A percentile compares a stretch with the other conserved stretches of the same genome.
These are phyloP conservation scores for Fraxinus sp. DNA, from an alignment of 305 asterid genomes.

Conservation along the genomic window DNA sequence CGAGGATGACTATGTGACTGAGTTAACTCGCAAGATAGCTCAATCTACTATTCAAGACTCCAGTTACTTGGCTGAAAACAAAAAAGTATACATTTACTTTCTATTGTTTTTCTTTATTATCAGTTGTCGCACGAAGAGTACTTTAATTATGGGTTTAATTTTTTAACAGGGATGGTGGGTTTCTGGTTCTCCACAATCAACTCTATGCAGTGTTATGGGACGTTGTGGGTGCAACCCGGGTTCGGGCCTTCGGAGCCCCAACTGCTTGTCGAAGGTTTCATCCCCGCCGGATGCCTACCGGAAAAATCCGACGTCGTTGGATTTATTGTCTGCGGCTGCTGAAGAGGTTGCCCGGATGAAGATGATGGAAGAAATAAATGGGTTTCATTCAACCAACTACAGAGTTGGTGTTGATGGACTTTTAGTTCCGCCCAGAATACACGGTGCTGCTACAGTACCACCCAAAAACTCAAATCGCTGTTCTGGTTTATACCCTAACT, in stretches of 20 bases:
- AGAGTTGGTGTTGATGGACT: background rate
- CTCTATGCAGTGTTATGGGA: constrained; percentile 32
- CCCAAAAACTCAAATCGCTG: constrained; percentile 7
- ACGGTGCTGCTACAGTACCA: constrained; percentile 22
- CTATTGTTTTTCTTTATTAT: background rate
- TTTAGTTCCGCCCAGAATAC: constrained; percentile 29
- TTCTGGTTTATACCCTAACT: constrained; percentile 25
- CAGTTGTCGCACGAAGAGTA: background rate
- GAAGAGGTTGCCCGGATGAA: constrained; percentile 58
- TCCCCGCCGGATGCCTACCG: constrained; percentile 39
- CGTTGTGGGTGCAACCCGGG: constrained; percentile 34
- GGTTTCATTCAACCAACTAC: constrained; percentile 24
- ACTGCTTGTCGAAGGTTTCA: constrained; percentile 36
- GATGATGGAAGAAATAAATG: constrained; percentile 37
- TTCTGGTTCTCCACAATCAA: constrained; percentile 55
- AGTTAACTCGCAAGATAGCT: constrained; percentile 35
- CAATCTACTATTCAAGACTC: constrained; percentile 31
- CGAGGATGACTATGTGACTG: constrained; percentile 48
- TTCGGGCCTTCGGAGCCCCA: constrained; percentile 40
- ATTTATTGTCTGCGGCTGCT: constrained; percentile 59
- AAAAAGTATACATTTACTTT: constrained; percentile 28
- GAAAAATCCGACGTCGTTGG: constrained; percentile 29
- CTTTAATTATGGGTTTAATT: background rate
- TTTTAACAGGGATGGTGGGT: constrained; percentile 32
- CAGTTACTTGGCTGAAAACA: constrained; percentile 16